phyloP scores from a whole-genome alignment of 2,329 filamentous ascomycete genomes.

The Leptographium radiaticola region DNA sequence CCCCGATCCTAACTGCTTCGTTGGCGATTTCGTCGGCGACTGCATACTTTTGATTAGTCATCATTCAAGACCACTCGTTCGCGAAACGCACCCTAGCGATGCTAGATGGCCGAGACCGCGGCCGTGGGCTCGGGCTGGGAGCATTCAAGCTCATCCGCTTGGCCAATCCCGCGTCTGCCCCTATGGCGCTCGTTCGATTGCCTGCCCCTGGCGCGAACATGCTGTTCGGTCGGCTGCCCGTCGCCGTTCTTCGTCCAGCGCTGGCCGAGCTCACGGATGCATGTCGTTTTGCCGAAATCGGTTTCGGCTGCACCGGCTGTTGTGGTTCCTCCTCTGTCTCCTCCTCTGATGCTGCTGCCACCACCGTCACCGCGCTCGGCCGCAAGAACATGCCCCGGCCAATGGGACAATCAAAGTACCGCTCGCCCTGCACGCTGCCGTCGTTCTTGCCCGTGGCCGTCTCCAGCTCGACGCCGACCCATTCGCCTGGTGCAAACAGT shows the following conservation, averaged over 20 bases:
- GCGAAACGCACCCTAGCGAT: conserved; percentile 39
- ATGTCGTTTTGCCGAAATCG: neutral
- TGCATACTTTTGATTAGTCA: conserved; percentile 18
- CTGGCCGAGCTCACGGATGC: conserved; percentile 13
- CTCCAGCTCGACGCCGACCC: conserved; percentile 82
- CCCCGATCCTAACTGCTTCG: conserved; percentile 52
- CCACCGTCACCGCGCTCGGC: conserved; percentile 50
- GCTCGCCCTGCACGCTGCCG: conserved; percentile 73
- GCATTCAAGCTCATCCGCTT: conserved; percentile 60
- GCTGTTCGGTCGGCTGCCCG: conserved; percentile 35
- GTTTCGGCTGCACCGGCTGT: conserved; percentile 12
- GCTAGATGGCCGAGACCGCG: conserved; percentile 44
- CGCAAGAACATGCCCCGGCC: conserved; percentile 75
- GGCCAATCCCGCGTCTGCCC: conserved; percentile 36
- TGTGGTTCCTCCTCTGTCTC: neutral
- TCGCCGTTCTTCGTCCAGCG: conserved; percentile 14
- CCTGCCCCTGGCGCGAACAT: conserved; percentile 19
- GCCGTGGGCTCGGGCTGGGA: conserved; percentile 58
- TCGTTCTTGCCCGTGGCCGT: conserved; percentile 83
- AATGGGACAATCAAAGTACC: conserved; percentile 78
- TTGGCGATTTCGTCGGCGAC: conserved; percentile 70
- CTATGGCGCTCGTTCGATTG: conserved; percentile 21
- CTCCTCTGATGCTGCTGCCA: conserved; percentile 16
- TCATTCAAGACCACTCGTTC: neutral
- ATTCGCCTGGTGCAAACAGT: conserved; percentile 67